Evolutionary conservation across 352 stramenopile species (phyloP), one percentile per base, ranked within the genome.

Genomic region (Phytopythium sindhum): DNA sequence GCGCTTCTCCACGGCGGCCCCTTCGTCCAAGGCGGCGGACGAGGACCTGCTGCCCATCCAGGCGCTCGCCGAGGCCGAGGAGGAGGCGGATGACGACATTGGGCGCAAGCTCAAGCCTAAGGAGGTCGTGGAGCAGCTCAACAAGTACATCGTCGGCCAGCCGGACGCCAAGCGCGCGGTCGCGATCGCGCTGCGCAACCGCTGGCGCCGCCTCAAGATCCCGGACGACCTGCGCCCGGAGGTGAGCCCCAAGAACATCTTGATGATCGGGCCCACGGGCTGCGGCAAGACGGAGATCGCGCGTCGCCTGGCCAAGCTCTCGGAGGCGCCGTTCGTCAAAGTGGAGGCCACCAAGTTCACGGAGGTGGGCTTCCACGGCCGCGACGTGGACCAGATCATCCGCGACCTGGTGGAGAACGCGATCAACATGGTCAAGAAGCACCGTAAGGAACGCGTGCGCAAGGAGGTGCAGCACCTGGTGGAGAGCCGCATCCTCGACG

Each of bases 261-360:
- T 99, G 37, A 99, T 99, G 96, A 99, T 99, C 64, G 98, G 98
- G 7, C 97, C 97, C 5, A 99, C 97, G 7, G 98, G 98, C 39
- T 99, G 95, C 62, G 97, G 98, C 54, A 98, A 99, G 79, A 99
- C 97, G 11, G 97, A 99, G 86, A 99, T 99, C 54, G 97, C 97
- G 11, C 80, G 97, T 37, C 90, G 97, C 12, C 91, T 99, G 63
- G 97, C 97, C 21, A 98, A 98, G 75, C 84, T 99, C 31, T 97
- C 88, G 39, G 88, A 99, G 66, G 97, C 97, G 33, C 97, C 97
- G 39, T 99, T 99, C 72, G 90, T 98, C 58, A 99, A 99, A 70
- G 88, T 97, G 33, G 97, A 99, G 74, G 98, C 98, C 10, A 99
- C 97, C 39, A 99, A 99, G 83, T 99, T 99, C 75, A 99, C 97